Evolutionary conservation across 768 basidiomycete genomes (phyloP).

Genomic region (Boletus coccyginus): DNA sequence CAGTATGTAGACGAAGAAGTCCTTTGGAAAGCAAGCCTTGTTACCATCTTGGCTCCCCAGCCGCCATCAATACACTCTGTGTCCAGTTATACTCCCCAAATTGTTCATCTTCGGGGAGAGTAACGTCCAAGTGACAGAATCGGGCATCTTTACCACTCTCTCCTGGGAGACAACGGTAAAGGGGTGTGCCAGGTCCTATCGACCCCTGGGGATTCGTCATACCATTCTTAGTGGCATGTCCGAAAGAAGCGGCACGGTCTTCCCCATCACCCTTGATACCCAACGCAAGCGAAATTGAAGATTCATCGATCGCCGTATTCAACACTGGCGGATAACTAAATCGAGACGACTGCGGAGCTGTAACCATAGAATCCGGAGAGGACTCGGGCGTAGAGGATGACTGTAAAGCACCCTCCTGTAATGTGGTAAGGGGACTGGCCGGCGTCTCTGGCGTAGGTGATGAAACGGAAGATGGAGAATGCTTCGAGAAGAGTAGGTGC

Average conservation of each 20-base stretch:
- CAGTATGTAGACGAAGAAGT: slow-evolving; percentile 13
- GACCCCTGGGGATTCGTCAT: slow-evolving; percentile 18
- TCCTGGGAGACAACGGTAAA: slow-evolving; percentile 18
- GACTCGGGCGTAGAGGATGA: slow-evolving; percentile 32
- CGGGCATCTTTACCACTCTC: slow-evolving; percentile 19
- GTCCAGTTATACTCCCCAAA: slow-evolving; percentile 65
- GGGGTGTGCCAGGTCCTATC: slow-evolving; percentile 4
- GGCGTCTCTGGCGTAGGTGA: slow-evolving; percentile 30
- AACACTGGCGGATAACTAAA: slow-evolving; percentile 53
- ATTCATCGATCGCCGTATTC: slow-evolving; percentile 60
- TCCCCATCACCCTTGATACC: slow-evolving; percentile 32
- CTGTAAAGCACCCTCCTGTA: slow-evolving; percentile 19
- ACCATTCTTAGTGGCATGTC: slow-evolving; percentile 11
- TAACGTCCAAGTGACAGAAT: slow-evolving; percentile 27
- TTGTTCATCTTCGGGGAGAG: slow-evolving; percentile 38
- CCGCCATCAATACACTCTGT: slow-evolving; percentile 68
- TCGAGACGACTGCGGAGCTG: slow-evolving; percentile 52
- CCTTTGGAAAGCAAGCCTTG: slow-evolving; percentile 4
- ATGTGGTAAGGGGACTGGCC: slow-evolving; percentile 7
- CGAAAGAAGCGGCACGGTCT: slow-evolving; percentile 6
- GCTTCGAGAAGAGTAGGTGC: slow-evolving; percentile 65
- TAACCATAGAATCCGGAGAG: slow-evolving; percentile 47
- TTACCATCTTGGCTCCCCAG: slow-evolving; percentile 45
- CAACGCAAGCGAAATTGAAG: slow-evolving; percentile 41
- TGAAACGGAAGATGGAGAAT: slow-evolving; percentile 48